Base-by-base conservation (phyloP, 179 eudicot genomes). In the Silene coronaria region DNA sequence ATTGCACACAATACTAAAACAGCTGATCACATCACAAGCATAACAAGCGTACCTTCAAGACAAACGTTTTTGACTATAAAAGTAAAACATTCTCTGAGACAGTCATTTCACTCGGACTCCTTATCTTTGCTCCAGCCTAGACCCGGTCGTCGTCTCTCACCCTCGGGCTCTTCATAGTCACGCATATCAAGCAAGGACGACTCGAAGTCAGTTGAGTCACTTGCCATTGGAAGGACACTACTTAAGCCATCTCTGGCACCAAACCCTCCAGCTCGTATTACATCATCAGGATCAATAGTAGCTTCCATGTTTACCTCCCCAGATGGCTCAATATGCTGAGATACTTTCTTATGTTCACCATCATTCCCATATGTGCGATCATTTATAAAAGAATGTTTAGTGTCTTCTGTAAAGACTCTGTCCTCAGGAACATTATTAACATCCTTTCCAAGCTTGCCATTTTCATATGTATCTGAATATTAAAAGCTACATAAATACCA, bases 141-240 rank as follows among this genome's bases (percentile, higher is more conserved):
- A 66, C 96, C 91, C 42, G 91, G 93, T 64, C 88, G 84, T 42
- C 61, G 70, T 61, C 51, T 75, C 77, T 83, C 84, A 64, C 87
- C 86, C 62, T 80, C 84, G 38, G 85, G 85, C 51, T 86, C 97
- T 82, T 92, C 97, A 81, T 88, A 90, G 19, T 86, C 89, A 46
- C 91, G 80, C 74, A 97, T 93, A 83, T 85, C 89, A 72, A 82
- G 86, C 83, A 91, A 83, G 78, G 91, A 85, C 68, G 91, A 96
- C 83, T 92, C 98, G 80, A 94, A 91, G 78, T 94, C 96, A 42
- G 97, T 88, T 64, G 87, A 83, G 76, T 91, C 97, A 69, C 89
- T 89, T 70, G 97, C 97, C 67, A 82, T 86, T 38, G 91, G 97
- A 83, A 93, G 89, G 67, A 86, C 80, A 79, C 90, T 86, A 77